Evolutionary conservation across 192 early-diverging fungal species (phyloP).

Genomic region (Piromyces finnis): DNA sequence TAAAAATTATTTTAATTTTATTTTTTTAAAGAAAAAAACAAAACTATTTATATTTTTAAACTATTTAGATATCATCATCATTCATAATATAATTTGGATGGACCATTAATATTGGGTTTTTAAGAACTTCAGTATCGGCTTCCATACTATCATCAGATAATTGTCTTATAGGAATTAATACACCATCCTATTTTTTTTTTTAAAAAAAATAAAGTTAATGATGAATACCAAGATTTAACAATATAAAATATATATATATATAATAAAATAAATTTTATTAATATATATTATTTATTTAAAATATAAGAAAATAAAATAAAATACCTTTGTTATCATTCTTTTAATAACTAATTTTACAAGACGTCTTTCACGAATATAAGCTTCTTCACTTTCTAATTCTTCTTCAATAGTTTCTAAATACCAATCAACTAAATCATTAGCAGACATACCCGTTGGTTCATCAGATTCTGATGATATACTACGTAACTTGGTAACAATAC

Average conservation of each 20-base stretch:
- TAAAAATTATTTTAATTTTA: too few species aligned
- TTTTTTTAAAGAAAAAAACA: too few species aligned
- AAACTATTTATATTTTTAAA: too few species aligned
- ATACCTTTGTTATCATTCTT: conserved; percentile 41
- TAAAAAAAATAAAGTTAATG: too few species aligned
- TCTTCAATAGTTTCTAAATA: conserved; percentile 52
- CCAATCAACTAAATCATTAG: conserved; percentile 43
- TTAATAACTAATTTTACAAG: conserved; percentile 47
- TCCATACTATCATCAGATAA: neutral
- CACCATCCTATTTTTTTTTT: conserved; percentile 17
- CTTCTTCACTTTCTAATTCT: conserved; percentile 37
- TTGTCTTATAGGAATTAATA: conserved; percentile 10
- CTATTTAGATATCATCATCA: conserved; percentile 2
- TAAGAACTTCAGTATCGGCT: neutral
- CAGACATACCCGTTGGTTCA: conserved; percentile 13
- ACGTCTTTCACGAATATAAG: conserved; percentile 30
- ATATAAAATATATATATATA: too few species aligned
- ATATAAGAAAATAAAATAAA: too few species aligned
- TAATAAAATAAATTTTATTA: too few species aligned
- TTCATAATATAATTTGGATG: conserved; percentile 19
- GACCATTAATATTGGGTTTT: conserved; percentile 21
- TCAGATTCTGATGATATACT: neutral
- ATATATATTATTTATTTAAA: too few species aligned
- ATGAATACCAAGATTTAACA: too few species aligned
- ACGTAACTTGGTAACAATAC: neutral